Conservation (phyloP, 2,329 filamentous ascomycete genomes). For the Trichoderma citrinoviride region DNA sequence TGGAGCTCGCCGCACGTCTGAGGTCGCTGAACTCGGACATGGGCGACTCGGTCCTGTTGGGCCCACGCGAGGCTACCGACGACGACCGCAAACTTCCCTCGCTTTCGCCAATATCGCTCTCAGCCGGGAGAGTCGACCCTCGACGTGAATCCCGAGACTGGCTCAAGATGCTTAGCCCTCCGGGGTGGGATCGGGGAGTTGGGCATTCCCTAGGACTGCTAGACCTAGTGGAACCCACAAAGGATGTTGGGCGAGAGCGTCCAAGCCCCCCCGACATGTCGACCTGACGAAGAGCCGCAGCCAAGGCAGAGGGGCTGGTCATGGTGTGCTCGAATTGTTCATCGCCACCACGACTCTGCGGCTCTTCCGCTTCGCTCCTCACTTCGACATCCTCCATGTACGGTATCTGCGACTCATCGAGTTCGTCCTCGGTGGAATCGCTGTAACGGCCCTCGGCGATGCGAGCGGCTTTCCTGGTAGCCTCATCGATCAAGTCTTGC, state of each 20-base stretch:
- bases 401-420: constrained; percentile 34
- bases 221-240: constrained; percentile 73
- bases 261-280: constrained; percentile 32
- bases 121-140: constrained; percentile 69
- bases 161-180: constrained; percentile 54
- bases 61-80: constrained; percentile 66
- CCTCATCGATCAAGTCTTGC: constrained; percentile 92
- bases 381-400: constrained; percentile 27
- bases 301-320: constrained; percentile 51
- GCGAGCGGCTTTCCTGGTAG: constrained; percentile 81
- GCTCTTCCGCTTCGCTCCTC: constrained; percentile 40
- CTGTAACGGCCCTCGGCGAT: constrained; percentile 83
- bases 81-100: constrained; percentile 84
- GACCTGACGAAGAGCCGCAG: constrained; percentile 50
- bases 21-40: constrained; percentile 80
- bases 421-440: constrained; percentile 67
- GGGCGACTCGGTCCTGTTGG: constrained; percentile 80
- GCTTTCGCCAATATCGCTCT: constrained; percentile 81
- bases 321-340: constrained; percentile 43
- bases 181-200: constrained; percentile 81
- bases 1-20: constrained; percentile 71
- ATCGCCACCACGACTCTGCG: constrained; percentile 38
- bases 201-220: constrained; percentile 88
- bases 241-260: constrained; percentile 49
- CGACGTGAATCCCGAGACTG: constrained; percentile 66